Evolutionary conservation across 129 eudicot species (phyloP).

Genomic region (Escallonia herrerae): DNA sequence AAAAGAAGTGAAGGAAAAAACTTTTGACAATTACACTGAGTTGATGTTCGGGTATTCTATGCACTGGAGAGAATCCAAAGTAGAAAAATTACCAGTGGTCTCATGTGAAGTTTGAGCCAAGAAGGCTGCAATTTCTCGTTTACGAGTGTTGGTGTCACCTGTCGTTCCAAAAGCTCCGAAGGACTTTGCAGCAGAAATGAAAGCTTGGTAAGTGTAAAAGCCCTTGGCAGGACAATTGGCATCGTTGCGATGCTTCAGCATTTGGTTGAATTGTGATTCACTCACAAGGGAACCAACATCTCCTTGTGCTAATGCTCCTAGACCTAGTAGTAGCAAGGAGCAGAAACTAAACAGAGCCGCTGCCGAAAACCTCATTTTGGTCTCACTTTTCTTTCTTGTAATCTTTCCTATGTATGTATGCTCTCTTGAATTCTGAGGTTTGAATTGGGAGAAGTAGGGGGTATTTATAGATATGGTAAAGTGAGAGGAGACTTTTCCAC

Average conservation of each 20-base stretch:
- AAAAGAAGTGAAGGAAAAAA: too few species aligned
- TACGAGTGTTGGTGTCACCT: slow-evolving; percentile 19
- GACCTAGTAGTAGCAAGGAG: background rate
- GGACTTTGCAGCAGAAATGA: slow-evolving; percentile 19
- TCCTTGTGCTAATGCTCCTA: slow-evolving; percentile 2
- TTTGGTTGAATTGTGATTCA: slow-evolving; percentile 6
- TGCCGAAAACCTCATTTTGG: too few species aligned
- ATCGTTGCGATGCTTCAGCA: slow-evolving; percentile 24
- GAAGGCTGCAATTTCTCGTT: slow-evolving; percentile 33
- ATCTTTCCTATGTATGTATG: too few species aligned
- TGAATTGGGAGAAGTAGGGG: too few species aligned
- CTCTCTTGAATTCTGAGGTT: too few species aligned
- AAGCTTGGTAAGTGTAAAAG: slow-evolving; percentile 29
- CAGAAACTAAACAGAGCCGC: slow-evolving; percentile 1
- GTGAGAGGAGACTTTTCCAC: too few species aligned
- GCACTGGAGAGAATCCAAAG: background rate
- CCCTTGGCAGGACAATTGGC: slow-evolving; percentile 22
- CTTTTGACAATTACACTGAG: too few species aligned
- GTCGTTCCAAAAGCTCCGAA: slow-evolving; percentile 22
- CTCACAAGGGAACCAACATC: slow-evolving; percentile 11
- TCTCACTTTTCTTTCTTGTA: too few species aligned
- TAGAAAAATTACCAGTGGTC: slow-evolving; percentile 20
- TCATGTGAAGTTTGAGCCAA: slow-evolving; percentile 39
- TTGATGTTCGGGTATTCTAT: background rate
- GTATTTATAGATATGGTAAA: too few species aligned